Evolutionary conservation across 2,329 filamentous ascomycete species (phyloP).

Genomic region (Ophiosphaerella korrae): DNA sequence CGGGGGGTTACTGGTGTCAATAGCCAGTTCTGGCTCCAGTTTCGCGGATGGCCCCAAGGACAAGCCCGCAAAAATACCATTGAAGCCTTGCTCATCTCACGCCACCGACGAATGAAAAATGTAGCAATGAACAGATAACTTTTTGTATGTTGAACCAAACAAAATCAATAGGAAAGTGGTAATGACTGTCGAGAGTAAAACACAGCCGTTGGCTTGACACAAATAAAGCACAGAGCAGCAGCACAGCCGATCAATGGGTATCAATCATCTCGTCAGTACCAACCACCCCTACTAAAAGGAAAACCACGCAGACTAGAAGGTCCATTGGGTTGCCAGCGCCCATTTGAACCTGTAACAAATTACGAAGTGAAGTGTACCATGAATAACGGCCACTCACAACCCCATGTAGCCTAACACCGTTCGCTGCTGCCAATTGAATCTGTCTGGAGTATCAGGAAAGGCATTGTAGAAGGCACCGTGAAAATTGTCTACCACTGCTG

Average conservation of each 20-base stretch:
- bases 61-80: not conserved
- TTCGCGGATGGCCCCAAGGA: too few relatives aligned
- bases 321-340: slow-evolving; percentile 31
- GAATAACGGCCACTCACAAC: slow-evolving; percentile 17
- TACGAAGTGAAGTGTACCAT: slow-evolving; percentile 31
- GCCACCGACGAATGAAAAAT: too few relatives aligned
- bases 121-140: slow-evolving; percentile 1
- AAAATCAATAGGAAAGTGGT: slow-evolving; percentile 7
- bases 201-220: slow-evolving; percentile 20
- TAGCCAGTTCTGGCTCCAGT: too few relatives aligned
- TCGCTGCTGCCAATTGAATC: slow-evolving; percentile 8
- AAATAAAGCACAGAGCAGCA: slow-evolving; percentile 36
- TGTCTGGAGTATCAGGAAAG: slow-evolving; percentile 13
- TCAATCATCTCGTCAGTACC: slow-evolving; percentile 47
- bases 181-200: slow-evolving; percentile 26
- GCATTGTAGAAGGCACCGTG: slow-evolving; percentile 13
- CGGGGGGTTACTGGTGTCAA: too few relatives aligned
- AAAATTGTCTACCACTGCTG: slow-evolving; percentile 41
- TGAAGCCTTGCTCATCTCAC: not conserved
- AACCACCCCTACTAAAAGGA: slow-evolving; percentile 38
- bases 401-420: slow-evolving; percentile 10
- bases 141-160: slow-evolving; percentile 13
- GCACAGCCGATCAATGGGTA: slow-evolving; percentile 47
- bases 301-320: slow-evolving; percentile 29
- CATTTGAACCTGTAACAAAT: slow-evolving; percentile 28